phyloP scores from a whole-genome alignment of 345 rosid genomes.

The Hirschfeldia incana region DNA sequence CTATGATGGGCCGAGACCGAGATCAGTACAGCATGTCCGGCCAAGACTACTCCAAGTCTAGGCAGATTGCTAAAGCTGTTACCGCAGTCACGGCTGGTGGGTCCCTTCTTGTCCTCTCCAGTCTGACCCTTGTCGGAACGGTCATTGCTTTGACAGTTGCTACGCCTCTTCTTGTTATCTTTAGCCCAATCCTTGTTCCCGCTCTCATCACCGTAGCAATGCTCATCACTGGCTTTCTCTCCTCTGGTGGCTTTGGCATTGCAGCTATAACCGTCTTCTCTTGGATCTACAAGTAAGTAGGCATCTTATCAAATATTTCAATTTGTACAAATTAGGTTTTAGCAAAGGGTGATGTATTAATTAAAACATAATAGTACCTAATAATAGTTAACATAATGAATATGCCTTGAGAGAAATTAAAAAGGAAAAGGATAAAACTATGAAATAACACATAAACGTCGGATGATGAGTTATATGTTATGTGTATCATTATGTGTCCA shows the following conservation, averaged over 20 bases:
- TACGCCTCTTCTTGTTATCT: conserved; percentile 80
- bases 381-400: not conserved
- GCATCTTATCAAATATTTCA: not conserved
- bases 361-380: not conserved
- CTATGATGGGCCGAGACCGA: conserved; percentile 41
- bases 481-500: no score
- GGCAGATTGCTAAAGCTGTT: conserved; percentile 73
- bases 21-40: conserved; percentile 25
- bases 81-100: conserved; percentile 85
- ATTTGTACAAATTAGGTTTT: not conserved
- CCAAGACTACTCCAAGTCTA: conserved; percentile 43
- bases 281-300: conserved; percentile 71
- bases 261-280: conserved; percentile 73
- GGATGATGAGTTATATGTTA: no score
- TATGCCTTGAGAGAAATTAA: not conserved
- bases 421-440: no score
- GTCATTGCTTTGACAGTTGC: conserved; percentile 76
- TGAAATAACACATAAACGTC: no score
- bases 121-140: conserved; percentile 65
- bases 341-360: not conserved
- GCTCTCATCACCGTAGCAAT: conserved; percentile 57
- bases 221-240: conserved; percentile 59
- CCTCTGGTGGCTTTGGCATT: conserved; percentile 82
- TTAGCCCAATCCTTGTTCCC: conserved; percentile 86
- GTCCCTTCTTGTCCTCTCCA: conserved; percentile 71